A percentile compares a stretch with the other conserved stretches of the same genome.
Conservation (phyloP, 768 basidiomycete genomes). For the Phaeotremella skinneri region DNA sequence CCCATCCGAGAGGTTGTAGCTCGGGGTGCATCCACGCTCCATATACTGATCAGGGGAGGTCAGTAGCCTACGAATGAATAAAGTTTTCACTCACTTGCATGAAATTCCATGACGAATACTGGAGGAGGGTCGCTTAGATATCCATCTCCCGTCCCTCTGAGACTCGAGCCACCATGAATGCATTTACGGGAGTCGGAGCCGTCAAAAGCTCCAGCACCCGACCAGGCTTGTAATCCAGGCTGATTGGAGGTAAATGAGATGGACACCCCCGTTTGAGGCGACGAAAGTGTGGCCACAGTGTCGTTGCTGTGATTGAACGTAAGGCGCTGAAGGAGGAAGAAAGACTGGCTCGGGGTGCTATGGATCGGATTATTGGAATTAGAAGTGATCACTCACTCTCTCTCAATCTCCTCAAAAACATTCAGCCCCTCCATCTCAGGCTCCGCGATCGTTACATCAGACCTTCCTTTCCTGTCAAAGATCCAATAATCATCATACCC, state of each 20-base stretch:
- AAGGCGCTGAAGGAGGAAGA: too few species aligned
- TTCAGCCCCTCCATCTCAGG: constrained; percentile 7
- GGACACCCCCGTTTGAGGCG: background rate
- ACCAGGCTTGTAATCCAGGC: constrained; percentile 21
- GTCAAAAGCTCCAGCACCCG: constrained; percentile 18
- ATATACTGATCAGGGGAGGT: too few species aligned
- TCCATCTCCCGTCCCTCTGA: too few species aligned
- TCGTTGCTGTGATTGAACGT: background rate
- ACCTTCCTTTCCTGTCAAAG: constrained; percentile 14
- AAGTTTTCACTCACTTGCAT: constrained; percentile 14
- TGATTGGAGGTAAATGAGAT: constrained; percentile 4
- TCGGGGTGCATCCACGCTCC: constrained; percentile 26
- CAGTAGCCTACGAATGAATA: too few species aligned
- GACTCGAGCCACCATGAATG: too few species aligned
- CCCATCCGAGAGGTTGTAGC: constrained; percentile 17
- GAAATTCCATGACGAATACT: constrained; percentile 20
- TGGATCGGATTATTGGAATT: background rate
- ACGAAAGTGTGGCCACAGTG: background rate
- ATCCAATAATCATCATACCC: constrained; percentile 25
- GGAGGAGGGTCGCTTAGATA: constrained; percentile 16
- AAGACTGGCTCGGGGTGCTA: too few species aligned
- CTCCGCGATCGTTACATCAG: constrained; percentile 9
- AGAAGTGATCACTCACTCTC: constrained; percentile 18
- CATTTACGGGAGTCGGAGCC: constrained; percentile 15
- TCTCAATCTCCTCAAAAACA: constrained; percentile 14